These are phyloP conservation scores for Scedosporium minutisporum DNA, from an alignment of 2,329 filamentous ascomycete genomes.

Conservation along the genomic window DNA sequence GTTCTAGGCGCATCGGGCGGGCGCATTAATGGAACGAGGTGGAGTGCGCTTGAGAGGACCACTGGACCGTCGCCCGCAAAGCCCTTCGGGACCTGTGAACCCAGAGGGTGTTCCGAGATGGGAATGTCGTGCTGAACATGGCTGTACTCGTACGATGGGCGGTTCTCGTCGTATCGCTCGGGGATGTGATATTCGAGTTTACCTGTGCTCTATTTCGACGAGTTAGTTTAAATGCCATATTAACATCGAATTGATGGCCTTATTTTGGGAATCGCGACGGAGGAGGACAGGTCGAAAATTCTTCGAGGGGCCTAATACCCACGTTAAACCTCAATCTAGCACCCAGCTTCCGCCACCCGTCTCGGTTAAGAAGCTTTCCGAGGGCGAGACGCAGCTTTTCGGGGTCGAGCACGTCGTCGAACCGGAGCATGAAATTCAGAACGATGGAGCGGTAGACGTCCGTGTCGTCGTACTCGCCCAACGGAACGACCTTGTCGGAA, in stretches of 20 bases:
- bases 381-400: neutral
- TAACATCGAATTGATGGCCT: neutral
- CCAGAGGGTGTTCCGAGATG: conserved; percentile 31
- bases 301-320: neutral
- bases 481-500: conserved; percentile 13
- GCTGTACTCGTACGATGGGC: conserved; percentile 31
- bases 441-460: conserved; percentile 12
- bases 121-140: conserved; percentile 23
- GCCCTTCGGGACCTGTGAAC: conserved; percentile 8
- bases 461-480: conserved; percentile 17
- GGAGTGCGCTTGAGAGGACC: neutral
- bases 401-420: conserved; percentile 31
- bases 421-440: conserved; percentile 22
- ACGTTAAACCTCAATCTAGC: neutral
- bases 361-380: neutral
- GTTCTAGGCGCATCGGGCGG: conserved; percentile 8
- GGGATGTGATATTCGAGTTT: conserved; percentile 24
- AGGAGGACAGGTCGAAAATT: neutral
- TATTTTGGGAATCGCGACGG: neutral
- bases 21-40: neutral
- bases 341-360: neutral
- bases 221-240: conserved; percentile 14
- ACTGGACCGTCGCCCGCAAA: neutral
- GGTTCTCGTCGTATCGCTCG: conserved; percentile 16
- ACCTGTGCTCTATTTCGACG: conserved; percentile 10